These are phyloP conservation scores for Solanum dulcamara DNA, from an alignment of 257 asterid species.

Conservation along the genomic window DNA sequence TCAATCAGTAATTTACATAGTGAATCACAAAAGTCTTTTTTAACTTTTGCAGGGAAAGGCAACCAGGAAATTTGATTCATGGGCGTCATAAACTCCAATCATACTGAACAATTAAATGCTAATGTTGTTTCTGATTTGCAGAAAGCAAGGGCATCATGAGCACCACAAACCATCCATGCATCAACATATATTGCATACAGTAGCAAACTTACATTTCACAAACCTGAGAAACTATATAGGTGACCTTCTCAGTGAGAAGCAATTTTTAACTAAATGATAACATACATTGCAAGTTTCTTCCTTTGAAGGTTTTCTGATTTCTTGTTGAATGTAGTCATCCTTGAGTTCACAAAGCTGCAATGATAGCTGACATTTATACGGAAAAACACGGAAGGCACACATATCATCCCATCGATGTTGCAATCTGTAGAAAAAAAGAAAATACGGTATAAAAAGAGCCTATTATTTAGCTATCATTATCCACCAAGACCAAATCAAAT, in stretches of 20 bases:
- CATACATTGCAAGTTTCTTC: conserved; percentile 64
- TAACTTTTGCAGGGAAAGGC: background rate
- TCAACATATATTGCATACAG: background rate
- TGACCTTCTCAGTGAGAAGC: background rate
- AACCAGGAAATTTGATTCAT: background rate
- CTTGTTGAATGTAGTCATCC: conserved; percentile 88
- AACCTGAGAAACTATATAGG: background rate
- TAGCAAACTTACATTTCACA: background rate
- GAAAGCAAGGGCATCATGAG: background rate
- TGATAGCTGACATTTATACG: conserved; percentile 48
- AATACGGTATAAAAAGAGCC: background rate
- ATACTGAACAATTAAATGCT: background rate
- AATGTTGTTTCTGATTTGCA: background rate
- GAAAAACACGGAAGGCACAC: conserved; percentile 72
- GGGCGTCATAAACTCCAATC: background rate
- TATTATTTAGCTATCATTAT: background rate
- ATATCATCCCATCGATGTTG: conserved; percentile 72
- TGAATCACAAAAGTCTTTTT: background rate
- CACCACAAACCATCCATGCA: background rate
- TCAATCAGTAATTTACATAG: background rate
- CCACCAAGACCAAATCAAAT: background rate
- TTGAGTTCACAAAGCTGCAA: conserved; percentile 69
- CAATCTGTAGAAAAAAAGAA: conserved; percentile 30
- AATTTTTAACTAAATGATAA: background rate
- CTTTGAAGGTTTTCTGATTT: conserved; percentile 59